Conservation (phyloP, 1,284 basidiomycete genomes). For the Irpex rosettiformis region DNA sequence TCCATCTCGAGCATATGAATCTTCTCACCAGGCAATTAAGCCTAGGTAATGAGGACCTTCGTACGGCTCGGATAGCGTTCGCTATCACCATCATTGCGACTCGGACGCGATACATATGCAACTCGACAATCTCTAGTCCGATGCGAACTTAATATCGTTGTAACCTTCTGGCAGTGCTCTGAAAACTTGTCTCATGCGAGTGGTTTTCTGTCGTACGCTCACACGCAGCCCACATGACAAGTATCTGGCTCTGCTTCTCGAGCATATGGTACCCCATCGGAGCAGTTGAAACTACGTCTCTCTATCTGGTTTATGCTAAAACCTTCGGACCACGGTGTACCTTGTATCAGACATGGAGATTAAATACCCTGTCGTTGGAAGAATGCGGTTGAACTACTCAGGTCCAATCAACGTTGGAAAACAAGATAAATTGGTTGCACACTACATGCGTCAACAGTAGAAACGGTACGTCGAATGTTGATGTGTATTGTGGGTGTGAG, state of each 20-base stretch:
- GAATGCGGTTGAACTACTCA: not conserved
- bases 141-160: not conserved
- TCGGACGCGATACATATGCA: not conserved
- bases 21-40: not conserved
- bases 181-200: not conserved
- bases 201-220: not conserved
- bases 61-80: not conserved
- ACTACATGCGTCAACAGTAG: not conserved
- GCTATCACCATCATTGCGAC: not conserved
- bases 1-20: not conserved
- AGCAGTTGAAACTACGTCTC: not conserved
- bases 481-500: not conserved
- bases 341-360: not conserved
- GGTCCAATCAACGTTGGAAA: too few species aligned
- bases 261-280: conserved; percentile 16
- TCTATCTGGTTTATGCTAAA: not conserved
- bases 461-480: not conserved
- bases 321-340: conserved; percentile 4
- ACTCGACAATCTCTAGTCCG: not conserved
- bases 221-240: conserved; percentile 11
- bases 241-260: conserved; percentile 9
- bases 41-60: not conserved
- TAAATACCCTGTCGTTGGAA: not conserved
- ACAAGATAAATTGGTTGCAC: not conserved
- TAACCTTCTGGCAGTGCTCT: not conserved